phyloP scores from a whole-genome alignment of 2,329 filamentous ascomycete genomes.

The Tolypocladium sp. region DNA sequence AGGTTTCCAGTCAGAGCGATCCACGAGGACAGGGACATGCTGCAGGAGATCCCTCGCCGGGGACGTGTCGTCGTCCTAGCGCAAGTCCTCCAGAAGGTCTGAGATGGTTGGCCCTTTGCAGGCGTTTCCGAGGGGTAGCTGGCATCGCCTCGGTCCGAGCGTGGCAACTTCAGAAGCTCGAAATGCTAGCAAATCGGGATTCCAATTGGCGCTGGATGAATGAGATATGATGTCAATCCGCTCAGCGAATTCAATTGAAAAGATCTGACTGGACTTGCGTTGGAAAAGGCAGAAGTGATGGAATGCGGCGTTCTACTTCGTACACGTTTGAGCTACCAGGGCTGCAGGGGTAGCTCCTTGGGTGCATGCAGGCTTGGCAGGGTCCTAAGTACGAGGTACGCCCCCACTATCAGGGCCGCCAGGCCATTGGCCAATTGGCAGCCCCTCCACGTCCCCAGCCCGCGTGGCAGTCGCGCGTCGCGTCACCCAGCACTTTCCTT shows the following conservation, averaged over 20 bases:
- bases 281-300: too few species aligned
- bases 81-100: neutral
- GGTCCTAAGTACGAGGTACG: neutral
- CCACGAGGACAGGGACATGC: conserved; percentile 2
- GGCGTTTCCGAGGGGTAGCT: neutral
- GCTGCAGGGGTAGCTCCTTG: too few species aligned
- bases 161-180: too few species aligned
- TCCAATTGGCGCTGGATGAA: too few species aligned
- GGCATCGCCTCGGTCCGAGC: too few species aligned
- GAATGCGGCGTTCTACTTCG: too few species aligned
- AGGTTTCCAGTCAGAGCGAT: conserved; percentile 3
- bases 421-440: neutral
- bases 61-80: neutral
- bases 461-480: neutral
- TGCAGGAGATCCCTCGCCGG: neutral
- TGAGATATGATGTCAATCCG: too few species aligned
- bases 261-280: too few species aligned
- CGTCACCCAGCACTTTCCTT: neutral
- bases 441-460: neutral
- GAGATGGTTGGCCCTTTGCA: neutral
- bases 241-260: too few species aligned
- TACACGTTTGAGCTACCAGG: too few species aligned
- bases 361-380: too few species aligned
- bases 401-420: neutral
- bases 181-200: too few species aligned